Percentiles rank a stretch among this genome's conserved stretches.
Evolutionary conservation across 805 yeast genomes (phyloP).

Genomic region (Nakazawaea ambrosiae): DNA sequence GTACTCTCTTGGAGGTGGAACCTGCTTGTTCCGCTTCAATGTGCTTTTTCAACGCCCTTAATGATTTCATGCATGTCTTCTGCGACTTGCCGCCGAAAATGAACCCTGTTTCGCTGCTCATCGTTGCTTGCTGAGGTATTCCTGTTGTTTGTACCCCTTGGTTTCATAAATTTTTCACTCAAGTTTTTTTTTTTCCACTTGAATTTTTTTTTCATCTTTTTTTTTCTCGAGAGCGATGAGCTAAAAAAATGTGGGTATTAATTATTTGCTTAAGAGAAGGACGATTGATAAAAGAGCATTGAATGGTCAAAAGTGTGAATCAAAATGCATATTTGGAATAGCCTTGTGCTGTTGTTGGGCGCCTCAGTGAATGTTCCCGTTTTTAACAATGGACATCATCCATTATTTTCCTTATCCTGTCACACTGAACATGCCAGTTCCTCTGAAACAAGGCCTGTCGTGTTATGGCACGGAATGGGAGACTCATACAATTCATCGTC

Average conservation of each 20-base stretch:
- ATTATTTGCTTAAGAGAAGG: no score
- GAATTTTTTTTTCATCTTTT: no score
- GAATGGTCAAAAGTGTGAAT: neutral
- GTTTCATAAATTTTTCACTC: neutral
- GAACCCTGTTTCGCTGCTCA: neutral
- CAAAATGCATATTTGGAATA: neutral
- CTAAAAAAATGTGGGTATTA: neutral
- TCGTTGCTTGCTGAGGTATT: neutral
- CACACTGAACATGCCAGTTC: no score
- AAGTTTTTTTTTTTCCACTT: no score
- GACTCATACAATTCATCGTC: conserved; percentile 62
- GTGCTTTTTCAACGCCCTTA: conserved; percentile 26
- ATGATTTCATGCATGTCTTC: conserved; percentile 17
- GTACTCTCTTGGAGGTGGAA: conserved; percentile 15
- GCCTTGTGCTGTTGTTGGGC: neutral
- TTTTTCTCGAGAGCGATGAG: no score
- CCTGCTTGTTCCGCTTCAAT: conserved; percentile 14
- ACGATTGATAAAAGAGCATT: no score
- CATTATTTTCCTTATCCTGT: no score
- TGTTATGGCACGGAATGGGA: conserved; percentile 83
- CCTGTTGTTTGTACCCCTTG: no score
- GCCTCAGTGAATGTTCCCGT: no score
- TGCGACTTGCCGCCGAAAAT: conserved; percentile 13
- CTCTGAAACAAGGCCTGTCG: conserved; percentile 55
- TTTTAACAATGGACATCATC: no score